Base-by-base conservation (phyloP, 257 asterid species). In the Scutellaria baicalensis region DNA sequence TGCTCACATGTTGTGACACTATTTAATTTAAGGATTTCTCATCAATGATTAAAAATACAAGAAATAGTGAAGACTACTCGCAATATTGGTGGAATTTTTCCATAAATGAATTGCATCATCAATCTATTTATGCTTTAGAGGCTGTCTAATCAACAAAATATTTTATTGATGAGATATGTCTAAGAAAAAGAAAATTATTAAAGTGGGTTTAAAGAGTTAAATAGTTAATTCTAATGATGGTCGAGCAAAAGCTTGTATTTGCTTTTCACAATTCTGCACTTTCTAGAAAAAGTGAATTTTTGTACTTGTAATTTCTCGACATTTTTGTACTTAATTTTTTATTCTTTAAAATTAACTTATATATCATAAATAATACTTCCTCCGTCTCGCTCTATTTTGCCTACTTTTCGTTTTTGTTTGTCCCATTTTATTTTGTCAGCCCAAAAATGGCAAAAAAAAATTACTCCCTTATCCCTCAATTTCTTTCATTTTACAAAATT, bases 101-200 rank as follows among this genome's bases (percentile, higher is more conserved):
- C n/a, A 40, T 1, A 8, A 40, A 40, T 40, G 3, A 40, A 27
- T 27, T 40, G 8, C 45, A 48, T n/a, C n/a, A n/a, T 13, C 8
- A 48, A 45, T 13, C 9, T 5, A 23, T 62, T n/a, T 16, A 40
- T 3, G 38, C 65, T 44, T 27, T 23, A 42, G n/a, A 40, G 38
- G 42, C 23, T 12, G 73, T 68, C 70, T 33, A 71, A 75, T 75
- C 73, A n/a, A n/a, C n/a, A n/a, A n/a, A n/a, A n/a, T n/a, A n/a
- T n/a, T n/a, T n/a, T n/a, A n/a, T n/a, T n/a, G 79, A 58, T 18
- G 51, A 64, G 66, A 73, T 21, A 36, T 45, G 61, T 69, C 65
- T 21, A 8, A 9, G 33, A 56, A 42, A 55, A 62, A 47, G 38
- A 52, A 64, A 56, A 48, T 11, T 70, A 62, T 43, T 50, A 64